phyloP scores from a whole-genome alignment of 1,284 basidiomycete species.

The Ustilago trichophora region DNA sequence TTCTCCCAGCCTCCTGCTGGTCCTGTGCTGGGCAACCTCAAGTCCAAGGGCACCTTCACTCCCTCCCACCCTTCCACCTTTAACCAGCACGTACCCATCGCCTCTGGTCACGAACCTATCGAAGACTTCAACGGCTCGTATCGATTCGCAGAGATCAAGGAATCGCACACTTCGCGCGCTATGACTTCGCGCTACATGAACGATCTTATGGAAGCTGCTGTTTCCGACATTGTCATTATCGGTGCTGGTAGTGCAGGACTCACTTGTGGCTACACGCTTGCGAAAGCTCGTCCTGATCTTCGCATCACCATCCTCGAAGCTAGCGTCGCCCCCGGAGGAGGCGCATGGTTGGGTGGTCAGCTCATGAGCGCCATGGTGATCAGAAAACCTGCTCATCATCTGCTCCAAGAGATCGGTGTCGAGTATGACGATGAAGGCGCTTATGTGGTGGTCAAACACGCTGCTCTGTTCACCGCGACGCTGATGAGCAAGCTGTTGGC shows the following conservation, averaged over 20 bases:
- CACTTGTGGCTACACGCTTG: slow-evolving; percentile 76
- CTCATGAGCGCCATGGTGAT: slow-evolving; percentile 87
- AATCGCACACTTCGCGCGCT: slow-evolving; percentile 60
- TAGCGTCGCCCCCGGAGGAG: slow-evolving; percentile 77
- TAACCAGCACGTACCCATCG: slow-evolving; percentile 53
- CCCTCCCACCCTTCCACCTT: slow-evolving; percentile 16
- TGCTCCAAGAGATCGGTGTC: slow-evolving; percentile 78
- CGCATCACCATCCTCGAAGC: slow-evolving; percentile 84
- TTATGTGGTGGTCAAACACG: slow-evolving; percentile 67
- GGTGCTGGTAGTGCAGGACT: slow-evolving; percentile 83
- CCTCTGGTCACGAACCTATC: slow-evolving; percentile 55
- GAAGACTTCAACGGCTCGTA: slow-evolving; percentile 62
- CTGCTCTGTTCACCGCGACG: slow-evolving; percentile 76
- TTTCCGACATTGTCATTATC: slow-evolving; percentile 82
- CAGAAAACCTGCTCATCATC: slow-evolving; percentile 79
- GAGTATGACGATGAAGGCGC: slow-evolving; percentile 82
- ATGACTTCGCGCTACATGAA: slow-evolving; percentile 61
- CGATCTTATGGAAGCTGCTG: slow-evolving; percentile 67
- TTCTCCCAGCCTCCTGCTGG: slow-evolving; percentile 19
- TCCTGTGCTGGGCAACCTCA: slow-evolving; percentile 7
- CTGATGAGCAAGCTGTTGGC: slow-evolving; percentile 77
- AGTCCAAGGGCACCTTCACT: slow-evolving; percentile 29
- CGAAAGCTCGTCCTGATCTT: slow-evolving; percentile 78
- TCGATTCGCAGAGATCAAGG: slow-evolving; percentile 62
- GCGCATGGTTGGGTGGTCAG: slow-evolving; percentile 72